Evolutionary conservation across 2,329 filamentous ascomycete species (phyloP).

Genomic region (Fusarium paranaense): DNA sequence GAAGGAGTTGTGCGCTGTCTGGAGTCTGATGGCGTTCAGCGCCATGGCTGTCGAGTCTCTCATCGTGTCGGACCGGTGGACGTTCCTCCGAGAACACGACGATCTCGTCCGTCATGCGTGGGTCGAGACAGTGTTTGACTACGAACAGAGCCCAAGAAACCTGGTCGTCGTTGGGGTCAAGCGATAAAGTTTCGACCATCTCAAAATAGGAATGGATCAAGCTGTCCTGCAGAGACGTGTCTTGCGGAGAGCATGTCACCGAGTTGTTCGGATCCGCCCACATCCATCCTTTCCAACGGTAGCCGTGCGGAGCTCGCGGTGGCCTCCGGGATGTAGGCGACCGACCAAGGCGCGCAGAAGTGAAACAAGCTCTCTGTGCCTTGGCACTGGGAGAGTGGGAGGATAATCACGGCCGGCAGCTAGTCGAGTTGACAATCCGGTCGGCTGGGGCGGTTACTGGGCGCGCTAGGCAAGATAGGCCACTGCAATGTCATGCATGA

Average conservation of each 20-base stretch:
- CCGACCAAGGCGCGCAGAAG: slow-evolving; percentile 7
- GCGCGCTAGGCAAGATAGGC: slow-evolving; percentile 13
- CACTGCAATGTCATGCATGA: slow-evolving; percentile 45
- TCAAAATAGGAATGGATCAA: slow-evolving; percentile 22
- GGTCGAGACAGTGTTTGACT: slow-evolving; percentile 96
- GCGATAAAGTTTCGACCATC: slow-evolving; percentile 53
- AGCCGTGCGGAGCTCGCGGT: slow-evolving; percentile 1
- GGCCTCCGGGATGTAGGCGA: slow-evolving; percentile 14
- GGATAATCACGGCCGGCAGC: slow-evolving; percentile 8
- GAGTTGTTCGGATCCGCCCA: slow-evolving; percentile 4
- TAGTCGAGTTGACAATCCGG: slow-evolving; percentile 14
- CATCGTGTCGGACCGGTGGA: slow-evolving; percentile 91
- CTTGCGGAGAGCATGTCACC: slow-evolving; percentile 8
- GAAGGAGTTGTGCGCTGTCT: slow-evolving; percentile 87
- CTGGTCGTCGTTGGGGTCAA: slow-evolving; percentile 94
- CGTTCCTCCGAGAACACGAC: slow-evolving; percentile 83
- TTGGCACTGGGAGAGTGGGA: slow-evolving; percentile 19
- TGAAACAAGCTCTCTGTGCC: slow-evolving; percentile 20
- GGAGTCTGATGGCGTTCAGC: slow-evolving; percentile 97
- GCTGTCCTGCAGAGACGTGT: slow-evolving; percentile 11
- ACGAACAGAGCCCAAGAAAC: slow-evolving; percentile 86
- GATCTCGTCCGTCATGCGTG: slow-evolving; percentile 79
- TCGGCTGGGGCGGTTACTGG: slow-evolving; percentile 38
- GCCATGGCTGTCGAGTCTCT: slow-evolving; percentile 89
- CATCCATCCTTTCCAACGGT: not conserved